Evolutionary conservation across 768 basidiomycete species (phyloP).

Genomic region (Pleurotus pulmonarius): DNA sequence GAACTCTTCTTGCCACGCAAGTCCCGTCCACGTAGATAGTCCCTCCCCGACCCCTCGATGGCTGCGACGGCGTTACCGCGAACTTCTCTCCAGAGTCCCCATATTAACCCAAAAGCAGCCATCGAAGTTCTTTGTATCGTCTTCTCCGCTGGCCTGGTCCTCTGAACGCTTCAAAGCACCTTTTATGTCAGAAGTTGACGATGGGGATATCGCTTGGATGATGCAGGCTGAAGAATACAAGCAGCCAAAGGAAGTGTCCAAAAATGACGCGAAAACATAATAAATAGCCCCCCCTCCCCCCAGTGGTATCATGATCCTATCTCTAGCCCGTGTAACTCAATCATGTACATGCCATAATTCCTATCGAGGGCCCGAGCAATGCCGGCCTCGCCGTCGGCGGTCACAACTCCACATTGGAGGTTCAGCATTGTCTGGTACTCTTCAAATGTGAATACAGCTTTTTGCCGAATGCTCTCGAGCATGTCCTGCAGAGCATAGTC

Average conservation of each 20-base stretch:
- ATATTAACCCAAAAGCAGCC: conserved; percentile 35
- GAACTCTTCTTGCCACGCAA: conserved; percentile 1
- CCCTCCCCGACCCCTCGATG: conserved; percentile 34
- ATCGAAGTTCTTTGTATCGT: conserved; percentile 20
- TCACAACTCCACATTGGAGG: conserved; percentile 84
- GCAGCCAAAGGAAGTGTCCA: conserved; percentile 13
- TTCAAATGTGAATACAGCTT: conserved; percentile 76
- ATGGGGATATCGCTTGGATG: conserved; percentile 32
- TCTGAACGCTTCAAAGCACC: conserved; percentile 16
- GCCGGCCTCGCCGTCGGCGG: conserved; percentile 45
- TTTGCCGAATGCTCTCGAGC: conserved; percentile 63
- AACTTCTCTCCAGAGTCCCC: conserved; percentile 59
- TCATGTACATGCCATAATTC: conserved; percentile 84
- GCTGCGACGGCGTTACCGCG: conserved; percentile 53
- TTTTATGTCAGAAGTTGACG: conserved; percentile 25
- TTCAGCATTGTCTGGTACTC: conserved; percentile 91
- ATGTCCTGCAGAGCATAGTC: conserved; percentile 50
- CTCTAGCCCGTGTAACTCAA: conserved; percentile 83
- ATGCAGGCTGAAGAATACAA: conserved; percentile 11
- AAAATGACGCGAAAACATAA: neutral
- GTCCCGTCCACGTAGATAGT: neutral
- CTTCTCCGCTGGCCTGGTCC: conserved; percentile 27
- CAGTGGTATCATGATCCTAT: conserved; percentile 38
- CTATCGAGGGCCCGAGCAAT: conserved; percentile 55
- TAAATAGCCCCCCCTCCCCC: conserved; percentile 8